Base-by-base conservation (phyloP, 1,139 yeast genomes). In the Hyphopichia khmerensis region DNA sequence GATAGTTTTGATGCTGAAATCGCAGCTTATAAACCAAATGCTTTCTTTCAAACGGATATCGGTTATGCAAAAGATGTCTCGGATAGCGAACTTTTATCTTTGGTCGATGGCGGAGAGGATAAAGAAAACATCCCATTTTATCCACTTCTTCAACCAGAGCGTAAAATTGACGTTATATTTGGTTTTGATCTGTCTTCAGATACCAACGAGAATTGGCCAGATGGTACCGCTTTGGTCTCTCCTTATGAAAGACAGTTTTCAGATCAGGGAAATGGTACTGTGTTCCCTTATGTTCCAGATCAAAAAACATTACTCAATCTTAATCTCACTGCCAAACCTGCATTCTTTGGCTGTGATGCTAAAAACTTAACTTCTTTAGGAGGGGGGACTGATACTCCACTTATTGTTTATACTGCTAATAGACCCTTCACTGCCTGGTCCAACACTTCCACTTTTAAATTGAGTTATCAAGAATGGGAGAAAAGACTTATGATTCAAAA, bases 281-380 rank as follows among this genome's bases (percentile, higher is more conserved):
- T 82, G 3, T 87, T 87, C 78, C 96, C 96, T 29, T 82, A 85
- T 53, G 95, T 90, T 42, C 97, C 97, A n/a, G 91, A 81, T 58
- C 64, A 60, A 19, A 67, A 74, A 38, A 77, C 95, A 0, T 87
- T 89, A 59, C 56, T 82, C 38, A 74, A 75, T 48, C 56, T 69
- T 46, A 86, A 86, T 48, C 66, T 85, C 46, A 80, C 86, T 11
- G 68, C 81, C 6, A 78, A 64, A 53, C 95, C 96, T 43, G 75
- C 88, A 0, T 89, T 90, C 68, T 89, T 89, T 57, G 97, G 97
- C 36, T 90, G 97, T 66, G 80, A 87, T 57, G 79, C 87, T 11
- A 57, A 65, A 2, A 87, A 88, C 58, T 65, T 85, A 55, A 80
- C 93, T 4, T 63, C 68, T 33, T 65, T 84, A 44, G 62, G 69